Evolutionary conservation across 2,329 filamentous ascomycete species (phyloP), one percentile per base, ranked within the genome.

Genomic region (Fusarium coffeatum): DNA sequence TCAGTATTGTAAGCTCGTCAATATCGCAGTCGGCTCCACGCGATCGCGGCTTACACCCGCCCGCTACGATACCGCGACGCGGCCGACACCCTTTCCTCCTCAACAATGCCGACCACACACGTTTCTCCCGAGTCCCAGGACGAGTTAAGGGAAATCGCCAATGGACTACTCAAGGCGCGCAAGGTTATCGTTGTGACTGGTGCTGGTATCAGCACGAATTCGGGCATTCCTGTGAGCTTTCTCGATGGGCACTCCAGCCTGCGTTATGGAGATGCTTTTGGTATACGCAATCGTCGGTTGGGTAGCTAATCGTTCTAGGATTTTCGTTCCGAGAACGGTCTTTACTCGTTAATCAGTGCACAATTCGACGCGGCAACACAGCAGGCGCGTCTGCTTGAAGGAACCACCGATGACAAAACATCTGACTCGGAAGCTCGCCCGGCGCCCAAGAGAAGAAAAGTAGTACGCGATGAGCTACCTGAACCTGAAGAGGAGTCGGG

Each of bases 151-250:
- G 81, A 86, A 32, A 88, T 93, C 69, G 90, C 91, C 73, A 86
- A 92, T 74, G 80, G 83, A 6, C 80, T 93, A 46, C 85, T 86
- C 68, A 90, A 89, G 76, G 87, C 90, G 13, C 87, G 86, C 66
- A 92, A 91, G 76, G 85, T 92, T n/a, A 85, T 93, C 11, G 87
- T 93, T 22, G 83, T 93, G 32, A 93, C 91, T 1, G 90, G 91
- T 51, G 90, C 90, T 50, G 90, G 90, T 55, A 93, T 93, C 76
- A 92, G 89, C 76, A 93, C 91, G 53, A 93, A 92, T 76, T 92
- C 89, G 67, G 91, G 91, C 58, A 93, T 93, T 76, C 90, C 90
- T 53, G 90, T 92, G 82, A 66, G 77, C 57, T 59, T 50, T 58
- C 37, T 49, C 45, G 30, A 37, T 22, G 30, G 30, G 49, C 46